Evolutionary conservation across 805 yeast species (phyloP).

Genomic region (Candida maris): DNA sequence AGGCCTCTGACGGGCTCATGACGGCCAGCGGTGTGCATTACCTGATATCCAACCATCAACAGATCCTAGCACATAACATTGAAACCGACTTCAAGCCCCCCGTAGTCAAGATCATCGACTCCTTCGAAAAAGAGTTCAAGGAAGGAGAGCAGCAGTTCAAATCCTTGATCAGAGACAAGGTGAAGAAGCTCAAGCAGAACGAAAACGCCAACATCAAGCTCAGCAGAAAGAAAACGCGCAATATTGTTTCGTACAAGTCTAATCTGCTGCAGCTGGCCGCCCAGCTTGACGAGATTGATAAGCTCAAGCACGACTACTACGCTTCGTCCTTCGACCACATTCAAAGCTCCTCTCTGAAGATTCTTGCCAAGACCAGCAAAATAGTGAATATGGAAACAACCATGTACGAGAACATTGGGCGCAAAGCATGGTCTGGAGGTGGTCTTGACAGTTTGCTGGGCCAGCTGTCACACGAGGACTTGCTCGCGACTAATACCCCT

Average conservation of each 20-base stretch:
- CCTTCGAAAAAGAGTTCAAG: slow-evolving; percentile 41
- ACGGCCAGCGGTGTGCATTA: slow-evolving; percentile 76
- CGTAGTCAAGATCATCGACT: slow-evolving; percentile 39
- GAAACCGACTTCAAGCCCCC: slow-evolving; percentile 55
- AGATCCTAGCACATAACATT: slow-evolving; percentile 58
- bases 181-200: slow-evolving; percentile 49
- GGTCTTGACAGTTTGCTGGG: slow-evolving; percentile 58
- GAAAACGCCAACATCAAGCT: slow-evolving; percentile 60
- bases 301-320: slow-evolving; percentile 70
- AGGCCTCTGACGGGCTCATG: slow-evolving; percentile 58
- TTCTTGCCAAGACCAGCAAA: slow-evolving; percentile 56
- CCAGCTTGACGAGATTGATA: slow-evolving; percentile 76
- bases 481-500: slow-evolving; percentile 8
- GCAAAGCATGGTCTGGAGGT: slow-evolving; percentile 85
- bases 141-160: slow-evolving; percentile 53
- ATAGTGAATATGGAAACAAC: slow-evolving; percentile 78
- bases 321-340: slow-evolving; percentile 59
- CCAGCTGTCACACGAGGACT: slow-evolving; percentile 8
- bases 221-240: slow-evolving; percentile 57
- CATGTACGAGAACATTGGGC: slow-evolving; percentile 73
- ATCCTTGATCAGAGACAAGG: slow-evolving; percentile 47
- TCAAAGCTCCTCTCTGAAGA: slow-evolving; percentile 54
- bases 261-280: slow-evolving; percentile 64
- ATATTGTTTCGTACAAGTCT: slow-evolving; percentile 62
- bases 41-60: slow-evolving; percentile 73